Conservation (phyloP, 768 basidiomycete species). For the Trametes coccinea region DNA sequence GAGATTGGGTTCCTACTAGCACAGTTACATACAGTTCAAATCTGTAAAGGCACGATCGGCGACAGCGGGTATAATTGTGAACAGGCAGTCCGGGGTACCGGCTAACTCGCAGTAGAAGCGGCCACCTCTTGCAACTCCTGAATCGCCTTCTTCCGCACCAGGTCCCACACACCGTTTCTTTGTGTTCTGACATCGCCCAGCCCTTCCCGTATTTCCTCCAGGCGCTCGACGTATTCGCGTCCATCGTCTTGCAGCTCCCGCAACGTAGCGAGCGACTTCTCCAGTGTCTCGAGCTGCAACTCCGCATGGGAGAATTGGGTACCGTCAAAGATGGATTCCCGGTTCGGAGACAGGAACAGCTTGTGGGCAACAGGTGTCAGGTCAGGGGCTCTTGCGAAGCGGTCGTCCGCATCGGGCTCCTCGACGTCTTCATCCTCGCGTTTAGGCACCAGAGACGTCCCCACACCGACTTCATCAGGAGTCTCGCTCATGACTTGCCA, state of each 20-base stretch:
- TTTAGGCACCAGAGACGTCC: constrained; percentile 58
- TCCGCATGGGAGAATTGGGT: constrained; percentile 67
- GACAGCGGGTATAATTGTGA: background rate
- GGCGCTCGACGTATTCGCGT: constrained; percentile 80
- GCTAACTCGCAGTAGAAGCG: constrained; percentile 19
- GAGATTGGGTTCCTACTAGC: no score
- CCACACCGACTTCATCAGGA: constrained; percentile 41
- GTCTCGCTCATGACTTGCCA: constrained; percentile 84
- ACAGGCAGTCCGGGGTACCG: background rate
- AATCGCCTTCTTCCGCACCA: constrained; percentile 72
- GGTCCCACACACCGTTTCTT: constrained; percentile 72
- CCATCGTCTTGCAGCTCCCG: constrained; percentile 86
- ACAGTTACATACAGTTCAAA: no score
- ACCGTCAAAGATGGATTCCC: constrained; percentile 44
- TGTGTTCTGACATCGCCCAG: constrained; percentile 74
- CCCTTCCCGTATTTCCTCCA: constrained; percentile 82
- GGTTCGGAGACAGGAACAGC: constrained; percentile 56
- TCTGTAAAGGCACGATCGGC: background rate
- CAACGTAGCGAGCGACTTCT: constrained; percentile 71
- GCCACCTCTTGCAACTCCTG: constrained; percentile 74
- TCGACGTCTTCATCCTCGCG: constrained; percentile 58
- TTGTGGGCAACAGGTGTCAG: constrained; percentile 65
- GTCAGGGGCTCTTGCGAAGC: constrained; percentile 63
- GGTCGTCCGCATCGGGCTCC: constrained; percentile 40
- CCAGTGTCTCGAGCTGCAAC: constrained; percentile 66